Conservation (phyloP, 2,329 filamentous ascomycete species). For the Aspergillus fischeri region DNA sequence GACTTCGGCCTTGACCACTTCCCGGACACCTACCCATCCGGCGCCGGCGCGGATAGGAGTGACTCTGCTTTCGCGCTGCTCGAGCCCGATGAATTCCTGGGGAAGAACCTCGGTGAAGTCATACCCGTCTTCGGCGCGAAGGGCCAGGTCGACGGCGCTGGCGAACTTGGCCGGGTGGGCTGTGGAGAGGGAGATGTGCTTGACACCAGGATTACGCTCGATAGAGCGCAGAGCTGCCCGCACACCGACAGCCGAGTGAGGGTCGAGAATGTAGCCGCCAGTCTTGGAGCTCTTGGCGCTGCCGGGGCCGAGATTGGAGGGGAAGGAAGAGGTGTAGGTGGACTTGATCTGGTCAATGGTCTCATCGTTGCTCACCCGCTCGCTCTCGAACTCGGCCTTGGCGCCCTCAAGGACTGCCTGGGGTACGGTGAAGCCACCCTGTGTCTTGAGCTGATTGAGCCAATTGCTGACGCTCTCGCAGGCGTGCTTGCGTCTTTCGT, state of each 20-base stretch:
- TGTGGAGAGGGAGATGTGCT: slow-evolving; percentile 83
- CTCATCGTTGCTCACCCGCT: slow-evolving; percentile 61
- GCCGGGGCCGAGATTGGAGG: slow-evolving; percentile 35
- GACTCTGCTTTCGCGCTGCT: slow-evolving; percentile 70
- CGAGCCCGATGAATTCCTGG: slow-evolving; percentile 73
- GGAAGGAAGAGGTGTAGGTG: slow-evolving; percentile 55
- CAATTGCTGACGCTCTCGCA: slow-evolving; percentile 73
- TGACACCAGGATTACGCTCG: slow-evolving; percentile 45
- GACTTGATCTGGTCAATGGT: slow-evolving; percentile 64
- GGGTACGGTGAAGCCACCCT: slow-evolving; percentile 79
- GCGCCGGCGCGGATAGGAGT: slow-evolving; percentile 60
- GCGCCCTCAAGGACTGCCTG: slow-evolving; percentile 67
- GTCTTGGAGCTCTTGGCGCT: slow-evolving; percentile 37
- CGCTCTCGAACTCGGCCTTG: slow-evolving; percentile 72
- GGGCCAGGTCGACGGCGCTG: slow-evolving; percentile 73
- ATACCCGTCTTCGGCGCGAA: slow-evolving; percentile 68
- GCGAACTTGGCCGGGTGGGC: slow-evolving; percentile 96
- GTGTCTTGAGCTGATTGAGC: slow-evolving; percentile 74
- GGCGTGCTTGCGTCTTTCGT: slow-evolving; percentile 47
- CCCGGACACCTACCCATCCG: slow-evolving; percentile 70
- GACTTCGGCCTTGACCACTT: slow-evolving; percentile 71
- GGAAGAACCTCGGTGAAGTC: slow-evolving; percentile 76
- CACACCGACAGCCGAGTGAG: slow-evolving; percentile 85
- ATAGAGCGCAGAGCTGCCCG: slow-evolving; percentile 70
- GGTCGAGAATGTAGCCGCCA: slow-evolving; percentile 79